Conservation (phyloP, 2,329 filamentous ascomycete genomes). For the Geosmithia morbida region DNA sequence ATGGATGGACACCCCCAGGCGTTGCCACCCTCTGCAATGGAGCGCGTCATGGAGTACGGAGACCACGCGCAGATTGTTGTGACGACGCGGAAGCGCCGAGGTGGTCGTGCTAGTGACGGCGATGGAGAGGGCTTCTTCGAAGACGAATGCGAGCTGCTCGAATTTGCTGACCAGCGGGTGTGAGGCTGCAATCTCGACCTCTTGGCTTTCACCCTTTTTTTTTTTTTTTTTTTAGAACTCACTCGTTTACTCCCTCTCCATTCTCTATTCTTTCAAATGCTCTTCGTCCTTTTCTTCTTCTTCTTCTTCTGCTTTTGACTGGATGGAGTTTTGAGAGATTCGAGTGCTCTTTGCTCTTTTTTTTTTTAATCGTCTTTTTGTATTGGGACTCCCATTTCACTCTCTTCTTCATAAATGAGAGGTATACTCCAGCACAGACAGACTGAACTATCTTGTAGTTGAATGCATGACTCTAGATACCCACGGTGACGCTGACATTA, state of each 20-base stretch:
- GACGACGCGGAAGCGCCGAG: slow-evolving; percentile 58
- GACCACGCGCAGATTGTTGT: slow-evolving; percentile 69
- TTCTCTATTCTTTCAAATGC: neutral
- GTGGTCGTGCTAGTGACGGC: slow-evolving; percentile 28
- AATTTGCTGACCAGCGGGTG: slow-evolving; percentile 64
- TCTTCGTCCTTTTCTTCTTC: neutral
- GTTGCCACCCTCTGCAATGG: slow-evolving; percentile 48
- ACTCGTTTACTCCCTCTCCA: neutral
- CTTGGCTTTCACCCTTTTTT: neutral
- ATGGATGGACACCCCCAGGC: slow-evolving; percentile 36
- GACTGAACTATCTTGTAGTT: neutral
- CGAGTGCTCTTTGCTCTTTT: neutral
- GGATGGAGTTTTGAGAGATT: neutral
- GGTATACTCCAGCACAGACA: neutral
- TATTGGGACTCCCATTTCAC: neutral
- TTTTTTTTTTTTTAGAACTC: no score
- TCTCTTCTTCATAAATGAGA: neutral
- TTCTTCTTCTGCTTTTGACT: neutral
- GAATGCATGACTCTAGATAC: neutral
- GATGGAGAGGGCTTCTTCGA: slow-evolving; percentile 77
- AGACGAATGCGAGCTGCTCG: slow-evolving; percentile 81
- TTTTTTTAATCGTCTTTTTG: neutral
- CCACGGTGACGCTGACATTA: neutral
- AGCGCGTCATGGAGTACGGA: slow-evolving; percentile 43
- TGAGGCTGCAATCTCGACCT: slow-evolving; percentile 15